Evolutionary conservation across 495 filamentous ascomycete genomes (phyloP).

Genomic region (Oidiodendron maius): DNA sequence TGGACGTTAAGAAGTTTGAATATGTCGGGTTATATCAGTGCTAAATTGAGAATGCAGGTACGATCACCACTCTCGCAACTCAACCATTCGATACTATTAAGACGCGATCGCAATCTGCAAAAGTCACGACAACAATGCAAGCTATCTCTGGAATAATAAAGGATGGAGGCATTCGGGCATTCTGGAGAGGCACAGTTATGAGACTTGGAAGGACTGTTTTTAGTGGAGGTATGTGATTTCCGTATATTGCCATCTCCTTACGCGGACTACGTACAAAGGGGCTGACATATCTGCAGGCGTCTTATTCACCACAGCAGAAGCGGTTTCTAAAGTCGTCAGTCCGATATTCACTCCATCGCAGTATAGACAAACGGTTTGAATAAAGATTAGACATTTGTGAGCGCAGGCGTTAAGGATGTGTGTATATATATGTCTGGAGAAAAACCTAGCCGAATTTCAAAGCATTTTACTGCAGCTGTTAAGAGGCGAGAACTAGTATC

Average conservation of each 20-base stretch:
- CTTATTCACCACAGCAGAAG: slow-evolving; percentile 19
- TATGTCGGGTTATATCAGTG: too few relatives aligned
- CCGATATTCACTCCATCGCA: too few relatives aligned
- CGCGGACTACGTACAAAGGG: background rate
- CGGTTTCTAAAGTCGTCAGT: slow-evolving; percentile 15
- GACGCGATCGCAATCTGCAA: slow-evolving; percentile 53
- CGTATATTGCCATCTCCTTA: background rate
- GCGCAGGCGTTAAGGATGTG: too few relatives aligned
- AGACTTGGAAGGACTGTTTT: slow-evolving; percentile 55
- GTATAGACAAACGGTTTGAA: too few relatives aligned
- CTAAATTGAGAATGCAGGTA: too few relatives aligned
- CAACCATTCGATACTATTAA: slow-evolving; percentile 67
- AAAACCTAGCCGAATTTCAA: too few relatives aligned
- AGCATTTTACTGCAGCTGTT: too few relatives aligned
- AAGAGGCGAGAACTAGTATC: too few relatives aligned
- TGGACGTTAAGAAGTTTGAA: too few relatives aligned
- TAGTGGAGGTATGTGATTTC: slow-evolving; percentile 43
- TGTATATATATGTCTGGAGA: too few relatives aligned
- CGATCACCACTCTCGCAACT: slow-evolving; percentile 53
- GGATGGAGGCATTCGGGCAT: slow-evolving; percentile 52
- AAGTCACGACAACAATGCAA: slow-evolving; percentile 44
- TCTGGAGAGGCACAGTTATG: slow-evolving; percentile 67
- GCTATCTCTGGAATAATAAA: slow-evolving; percentile 43
- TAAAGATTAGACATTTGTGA: too few relatives aligned
- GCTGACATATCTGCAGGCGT: slow-evolving; percentile 7